Base-by-base conservation (phyloP, 768 basidiomycete genomes). In the Cystobasidium tubakii region DNA sequence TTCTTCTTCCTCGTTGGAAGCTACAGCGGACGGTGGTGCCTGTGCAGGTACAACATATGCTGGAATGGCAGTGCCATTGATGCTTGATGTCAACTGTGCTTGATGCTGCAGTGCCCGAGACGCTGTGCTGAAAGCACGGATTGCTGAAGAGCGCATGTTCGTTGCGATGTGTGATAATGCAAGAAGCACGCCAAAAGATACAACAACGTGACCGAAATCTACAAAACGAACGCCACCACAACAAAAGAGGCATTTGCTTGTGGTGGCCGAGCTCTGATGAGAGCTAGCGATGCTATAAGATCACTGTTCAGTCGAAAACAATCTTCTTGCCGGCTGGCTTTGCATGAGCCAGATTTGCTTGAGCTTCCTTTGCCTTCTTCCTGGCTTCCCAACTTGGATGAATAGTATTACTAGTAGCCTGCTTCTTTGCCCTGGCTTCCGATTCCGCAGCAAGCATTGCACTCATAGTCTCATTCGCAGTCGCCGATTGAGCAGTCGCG, bases 351-450 rank as follows among this genome's bases (percentile, higher is more conserved):
- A 83, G 84, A 1, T 63, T 87, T 62, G 76, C 70, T 39, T 76
- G 79, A 73, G 77, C 78, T 75, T 83, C 81, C 82, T 89, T 91
- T 74, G 88, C 81, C 80, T 87, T 88, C 81, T 85, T 85, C 83
- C 94, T 97, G 6, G 96, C 96, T 81, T 91, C 91, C 95, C 96
- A 99, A 17, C 92, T 95, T 1, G 96, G 95, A 82, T 99, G 96
- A 70, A 96, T 76, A 34, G 86, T 84, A 80, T 79, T 84, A 57
- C 60, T 73, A 34, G 55, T 67, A 34, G 66, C 50, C 21, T 71
- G 57, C 12, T 75, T 33, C 36, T 43, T 73, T 31, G 71, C 44
- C 33, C 70, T 39, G 27, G 75, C 75, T 44, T 66, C 55, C 36
- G 66, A 66, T 42, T 69, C 42, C 25, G 75, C 25, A 70, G 67